Conservation (phyloP, 306 rosid genomes). For the Delonix regia region DNA sequence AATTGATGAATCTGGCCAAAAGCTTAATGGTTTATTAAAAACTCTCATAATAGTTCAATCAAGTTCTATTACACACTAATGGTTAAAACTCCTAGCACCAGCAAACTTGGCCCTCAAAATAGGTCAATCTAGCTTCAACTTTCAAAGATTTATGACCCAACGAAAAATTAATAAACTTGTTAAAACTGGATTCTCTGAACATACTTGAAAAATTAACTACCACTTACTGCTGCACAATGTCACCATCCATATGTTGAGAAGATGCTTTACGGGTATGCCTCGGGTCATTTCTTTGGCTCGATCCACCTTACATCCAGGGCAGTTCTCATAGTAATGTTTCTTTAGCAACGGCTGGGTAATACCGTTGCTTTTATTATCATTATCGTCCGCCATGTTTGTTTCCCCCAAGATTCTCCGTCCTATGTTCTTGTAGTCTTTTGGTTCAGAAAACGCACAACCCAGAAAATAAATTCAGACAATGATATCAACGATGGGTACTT, state of each 20-base stretch:
- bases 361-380: neutral
- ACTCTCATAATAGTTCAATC: too few relatives aligned
- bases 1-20: too few relatives aligned
- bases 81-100: too few relatives aligned
- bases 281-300: constrained; percentile 40
- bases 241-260: constrained; percentile 48
- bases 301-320: constrained; percentile 83
- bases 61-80: too few relatives aligned
- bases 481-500: neutral
- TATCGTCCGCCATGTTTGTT: constrained; percentile 52
- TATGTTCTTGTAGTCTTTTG: neutral
- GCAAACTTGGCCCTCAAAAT: too few relatives aligned
- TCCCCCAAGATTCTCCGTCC: neutral
- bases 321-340: constrained; percentile 55
- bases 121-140: neutral
- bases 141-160: too few relatives aligned
- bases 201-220: neutral
- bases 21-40: too few relatives aligned
- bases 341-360: constrained; percentile 47
- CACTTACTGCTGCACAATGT: constrained; percentile 59
- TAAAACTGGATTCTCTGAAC: neutral
- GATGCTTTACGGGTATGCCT: constrained; percentile 53
- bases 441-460: neutral
- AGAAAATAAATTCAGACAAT: neutral
- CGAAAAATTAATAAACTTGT: neutral